phyloP scores from a whole-genome alignment of 2,329 filamentous ascomycete genomes.

The Sphaerulina populicola region DNA sequence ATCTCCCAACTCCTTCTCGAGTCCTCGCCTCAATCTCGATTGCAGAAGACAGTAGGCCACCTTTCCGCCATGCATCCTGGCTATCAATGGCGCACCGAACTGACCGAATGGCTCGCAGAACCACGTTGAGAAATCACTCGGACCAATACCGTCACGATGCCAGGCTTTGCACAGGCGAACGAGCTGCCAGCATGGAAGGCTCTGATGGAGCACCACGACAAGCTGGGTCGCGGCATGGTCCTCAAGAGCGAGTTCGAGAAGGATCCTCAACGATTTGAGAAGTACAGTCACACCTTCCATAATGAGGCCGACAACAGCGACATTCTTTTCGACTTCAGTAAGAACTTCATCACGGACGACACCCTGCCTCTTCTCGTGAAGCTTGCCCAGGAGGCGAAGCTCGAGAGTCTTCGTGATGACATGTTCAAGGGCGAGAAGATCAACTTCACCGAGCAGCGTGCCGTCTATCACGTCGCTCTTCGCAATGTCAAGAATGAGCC shows the following conservation, averaged over 20 bases:
- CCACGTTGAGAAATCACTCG: background rate
- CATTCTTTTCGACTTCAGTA: constrained; percentile 96
- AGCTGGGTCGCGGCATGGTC: constrained; percentile 78
- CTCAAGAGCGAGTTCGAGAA: constrained; percentile 88
- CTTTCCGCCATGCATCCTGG: background rate
- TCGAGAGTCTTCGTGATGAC: constrained; percentile 89
- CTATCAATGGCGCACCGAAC: background rate
- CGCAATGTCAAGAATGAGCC: constrained; percentile 79
- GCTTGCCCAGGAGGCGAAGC: constrained; percentile 80
- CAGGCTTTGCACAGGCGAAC: constrained; percentile 70
- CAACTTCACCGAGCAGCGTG: constrained; percentile 96
- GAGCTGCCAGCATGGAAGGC: constrained; percentile 75
- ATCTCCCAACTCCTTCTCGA: background rate
- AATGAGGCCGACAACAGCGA: constrained; percentile 71
- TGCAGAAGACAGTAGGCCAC: background rate
- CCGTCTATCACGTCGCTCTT: constrained; percentile 90
- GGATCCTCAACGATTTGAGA: constrained; percentile 79
- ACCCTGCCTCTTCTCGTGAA: constrained; percentile 78
- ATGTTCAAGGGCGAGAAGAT: constrained; percentile 99
- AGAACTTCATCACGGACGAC: constrained; percentile 95
- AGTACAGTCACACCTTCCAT: constrained; percentile 78
- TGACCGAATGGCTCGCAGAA: background rate
- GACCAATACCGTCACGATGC: constrained; percentile 35
- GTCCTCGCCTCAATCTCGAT: background rate
- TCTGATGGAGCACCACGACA: constrained; percentile 83